A percentile compares a stretch with the other conserved stretches of the same genome.
phyloP scores from a whole-genome alignment of 164 flowering plant genomes.

The Umbellularia californica region DNA sequence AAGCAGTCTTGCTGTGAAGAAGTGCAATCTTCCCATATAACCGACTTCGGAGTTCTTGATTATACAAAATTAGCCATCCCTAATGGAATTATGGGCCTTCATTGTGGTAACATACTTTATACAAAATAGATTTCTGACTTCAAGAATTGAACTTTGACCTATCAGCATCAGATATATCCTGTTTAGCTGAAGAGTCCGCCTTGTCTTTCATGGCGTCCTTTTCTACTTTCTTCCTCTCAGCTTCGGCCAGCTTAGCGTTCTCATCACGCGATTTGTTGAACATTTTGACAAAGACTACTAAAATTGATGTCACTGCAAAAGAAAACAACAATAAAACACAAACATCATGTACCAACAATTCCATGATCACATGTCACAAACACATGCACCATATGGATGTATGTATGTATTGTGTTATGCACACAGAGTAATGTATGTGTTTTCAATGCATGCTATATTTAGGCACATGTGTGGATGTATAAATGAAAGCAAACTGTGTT shows the following conservation, averaged over 20 bases:
- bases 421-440: too few relatives aligned
- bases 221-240: conserved; percentile 81
- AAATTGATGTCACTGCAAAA: conserved; percentile 82
- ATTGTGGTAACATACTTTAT: background rate
- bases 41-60: too few relatives aligned
- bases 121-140: background rate
- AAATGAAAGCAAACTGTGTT: too few relatives aligned
- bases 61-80: background rate
- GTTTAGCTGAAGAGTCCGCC: conserved; percentile 37
- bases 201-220: conserved; percentile 83
- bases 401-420: too few relatives aligned
- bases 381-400: too few relatives aligned
- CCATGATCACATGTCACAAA: too few relatives aligned
- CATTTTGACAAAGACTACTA: conserved; percentile 70
- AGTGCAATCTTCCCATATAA: too few relatives aligned
- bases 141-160: background rate
- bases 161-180: conserved; percentile 15
- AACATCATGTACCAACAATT: background rate
- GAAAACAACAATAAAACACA: background rate
- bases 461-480: too few relatives aligned
- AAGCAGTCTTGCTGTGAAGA: too few relatives aligned
- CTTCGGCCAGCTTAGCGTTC: conserved; percentile 78
- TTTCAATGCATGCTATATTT: too few relatives aligned
- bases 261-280: conserved; percentile 90
- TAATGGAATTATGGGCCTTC: background rate